Percentiles rank a stretch among this genome's conserved stretches.
phyloP scores from a whole-genome alignment of 2,329 filamentous ascomycete species.

The Peltaster fructicola region DNA sequence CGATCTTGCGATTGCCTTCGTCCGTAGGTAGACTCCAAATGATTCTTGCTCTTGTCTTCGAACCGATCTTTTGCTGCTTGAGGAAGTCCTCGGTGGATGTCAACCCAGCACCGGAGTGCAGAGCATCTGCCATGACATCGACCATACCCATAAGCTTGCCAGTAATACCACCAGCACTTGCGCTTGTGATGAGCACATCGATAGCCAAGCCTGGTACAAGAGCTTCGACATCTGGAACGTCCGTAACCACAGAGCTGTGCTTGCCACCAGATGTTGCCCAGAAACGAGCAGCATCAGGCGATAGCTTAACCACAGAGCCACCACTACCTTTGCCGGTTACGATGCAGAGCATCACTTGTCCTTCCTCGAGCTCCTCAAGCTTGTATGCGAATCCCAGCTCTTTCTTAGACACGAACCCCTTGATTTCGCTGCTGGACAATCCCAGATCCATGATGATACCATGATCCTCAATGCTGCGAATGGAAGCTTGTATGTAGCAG shows the following conservation, averaged over 20 bases:
- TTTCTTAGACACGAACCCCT: conserved; percentile 71
- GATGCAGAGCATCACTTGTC: conserved; percentile 68
- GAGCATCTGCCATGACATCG: conserved; percentile 74
- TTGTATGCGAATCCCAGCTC: conserved; percentile 53
- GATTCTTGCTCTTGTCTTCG: conserved; percentile 69
- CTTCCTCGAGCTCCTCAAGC: conserved; percentile 56
- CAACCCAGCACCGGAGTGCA: conserved; percentile 67
- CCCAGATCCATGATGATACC: conserved; percentile 87
- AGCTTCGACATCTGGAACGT: conserved; percentile 72
- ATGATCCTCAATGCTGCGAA: conserved; percentile 87
- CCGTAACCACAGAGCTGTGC: conserved; percentile 31
- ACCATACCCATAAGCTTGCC: conserved; percentile 88
- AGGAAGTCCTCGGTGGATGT: conserved; percentile 48
- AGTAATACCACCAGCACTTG: conserved; percentile 53
- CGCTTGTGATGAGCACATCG: conserved; percentile 65
- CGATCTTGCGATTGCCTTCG: conserved; percentile 59
- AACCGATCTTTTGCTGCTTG: conserved; percentile 64
- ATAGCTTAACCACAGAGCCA: conserved; percentile 74
- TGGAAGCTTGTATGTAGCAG: conserved; percentile 67
- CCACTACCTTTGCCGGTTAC: conserved; percentile 58
- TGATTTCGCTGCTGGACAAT: conserved; percentile 46
- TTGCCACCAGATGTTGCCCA: conserved; percentile 8
- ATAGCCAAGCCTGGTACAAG: conserved; percentile 86
- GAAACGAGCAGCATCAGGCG: conserved; percentile 42
- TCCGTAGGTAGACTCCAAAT: conserved; percentile 72